Evolutionary conservation across 805 yeast species (phyloP).

Genomic region (Wickerhamiella cacticola): DNA sequence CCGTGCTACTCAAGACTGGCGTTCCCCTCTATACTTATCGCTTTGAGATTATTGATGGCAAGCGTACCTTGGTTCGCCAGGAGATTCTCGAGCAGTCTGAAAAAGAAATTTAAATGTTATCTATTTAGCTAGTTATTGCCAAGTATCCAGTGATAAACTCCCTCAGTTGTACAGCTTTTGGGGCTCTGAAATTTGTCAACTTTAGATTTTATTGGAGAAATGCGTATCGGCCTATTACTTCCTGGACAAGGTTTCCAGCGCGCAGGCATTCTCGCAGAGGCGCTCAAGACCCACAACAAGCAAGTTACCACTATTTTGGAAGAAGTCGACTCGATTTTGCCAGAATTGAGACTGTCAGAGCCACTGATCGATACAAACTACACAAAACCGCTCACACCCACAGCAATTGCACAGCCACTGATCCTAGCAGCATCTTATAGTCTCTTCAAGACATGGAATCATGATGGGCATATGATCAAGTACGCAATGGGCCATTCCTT

Average conservation of each 20-base stretch:
- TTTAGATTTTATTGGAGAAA: neutral
- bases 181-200: too few relatives aligned
- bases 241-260: constrained; percentile 33
- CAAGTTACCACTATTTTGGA: constrained; percentile 24
- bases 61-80: constrained; percentile 36
- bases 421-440: constrained; percentile 35
- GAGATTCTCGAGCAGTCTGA: constrained; percentile 40
- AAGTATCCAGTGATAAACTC: neutral
- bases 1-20: constrained; percentile 30
- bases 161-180: neutral
- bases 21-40: constrained; percentile 18
- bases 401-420: constrained; percentile 45
- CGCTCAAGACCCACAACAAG: constrained; percentile 20
- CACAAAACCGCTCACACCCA: constrained; percentile 24
- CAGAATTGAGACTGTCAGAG: constrained; percentile 22
- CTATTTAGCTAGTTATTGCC: constrained; percentile 1
- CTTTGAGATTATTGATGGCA: constrained; percentile 20
- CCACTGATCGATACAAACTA: constrained; percentile 16
- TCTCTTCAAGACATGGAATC: constrained; percentile 22
- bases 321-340: constrained; percentile 33
- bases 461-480: constrained; percentile 11
- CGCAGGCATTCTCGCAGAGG: constrained; percentile 24
- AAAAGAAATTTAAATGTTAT: constrained; percentile 27
- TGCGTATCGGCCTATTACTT: constrained; percentile 17
- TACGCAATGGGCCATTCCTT: constrained; percentile 37